Evolutionary conservation across 805 yeast species (phyloP), one percentile per base, ranked within the genome.

Genomic region (Pichia pseudocactophila): DNA sequence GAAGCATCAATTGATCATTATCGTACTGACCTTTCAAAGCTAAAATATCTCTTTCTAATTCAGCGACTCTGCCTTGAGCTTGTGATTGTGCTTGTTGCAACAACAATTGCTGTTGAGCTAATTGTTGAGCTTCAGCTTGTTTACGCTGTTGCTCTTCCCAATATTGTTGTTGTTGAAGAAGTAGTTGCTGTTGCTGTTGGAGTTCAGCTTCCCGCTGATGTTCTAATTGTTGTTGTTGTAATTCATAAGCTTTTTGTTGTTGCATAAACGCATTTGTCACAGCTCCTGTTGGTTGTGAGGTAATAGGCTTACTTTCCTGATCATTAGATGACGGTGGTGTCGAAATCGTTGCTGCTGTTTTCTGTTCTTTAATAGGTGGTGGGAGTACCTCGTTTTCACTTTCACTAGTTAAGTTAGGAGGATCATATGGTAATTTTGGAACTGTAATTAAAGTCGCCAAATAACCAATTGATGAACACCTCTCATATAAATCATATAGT

Each of bases 401-500:
- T 34, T 62, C 64, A 7, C 63, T 62, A 38, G 64, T 62, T 46
- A 82, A 66, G 44, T 74, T 72, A 8, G 90, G 90, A 5, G 87
- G 74, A 31, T 68, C 72, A 45, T 62, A 59, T 1, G 78, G 69
- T 44, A 82, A 66, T 49, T 78, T 73, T 25, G 96, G 96, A 50
- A 85, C 78, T 2, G 87, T 80, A 37, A 89, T 81, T 58, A 89
- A 71, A 30, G 89, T 75, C 2, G 94, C 78, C 55, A 89, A 70
- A 54, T 80, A 86, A 58, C 82, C 82, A 47, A 90, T 76, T 0
- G 90, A 76, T 7, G 90, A 82, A 58, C 96, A 87, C 54, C 89
- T 96, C 20, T 90, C 84, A 64, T 85, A 90, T 52, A 90, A 87
- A 52, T 85, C 90, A 56, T 78, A 77, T 40, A 90, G 64, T 40